Evolutionary conservation across 352 stramenopile genomes (phyloP).

Genomic region (Globisporangium echinulatum): DNA sequence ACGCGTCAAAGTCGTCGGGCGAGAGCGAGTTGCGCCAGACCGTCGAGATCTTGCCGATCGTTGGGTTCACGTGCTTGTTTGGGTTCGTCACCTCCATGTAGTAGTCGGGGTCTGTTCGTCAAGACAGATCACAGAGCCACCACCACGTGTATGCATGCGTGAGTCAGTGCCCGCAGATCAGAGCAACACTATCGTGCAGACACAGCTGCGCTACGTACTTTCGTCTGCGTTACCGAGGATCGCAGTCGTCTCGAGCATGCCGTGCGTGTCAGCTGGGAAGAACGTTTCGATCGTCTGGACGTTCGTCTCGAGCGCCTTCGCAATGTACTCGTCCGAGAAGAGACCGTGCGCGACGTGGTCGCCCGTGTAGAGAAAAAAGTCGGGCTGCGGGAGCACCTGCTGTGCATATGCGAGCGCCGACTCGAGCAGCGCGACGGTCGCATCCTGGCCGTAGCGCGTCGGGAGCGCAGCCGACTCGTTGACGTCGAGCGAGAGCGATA

Average conservation of each 20-base stretch:
- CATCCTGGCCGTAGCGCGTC: conserved; percentile 47
- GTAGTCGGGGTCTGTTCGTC: conserved; percentile 49
- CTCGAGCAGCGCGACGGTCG: conserved; percentile 50
- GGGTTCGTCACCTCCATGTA: conserved; percentile 71
- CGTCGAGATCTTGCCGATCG: conserved; percentile 43
- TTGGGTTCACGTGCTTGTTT: conserved; percentile 37
- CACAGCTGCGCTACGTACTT: conserved; percentile 23
- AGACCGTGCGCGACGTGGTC: conserved; percentile 65
- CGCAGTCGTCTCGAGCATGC: conserved; percentile 47
- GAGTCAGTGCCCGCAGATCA: too few species aligned
- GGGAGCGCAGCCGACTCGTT: conserved; percentile 28
- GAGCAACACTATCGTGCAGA: too few species aligned
- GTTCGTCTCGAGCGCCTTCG: conserved; percentile 55
- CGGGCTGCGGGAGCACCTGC: conserved; percentile 41
- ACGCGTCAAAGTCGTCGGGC: conserved; percentile 36
- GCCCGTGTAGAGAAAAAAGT: conserved; percentile 79
- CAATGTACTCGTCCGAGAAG: conserved; percentile 57
- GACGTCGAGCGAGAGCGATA: conserved; percentile 37
- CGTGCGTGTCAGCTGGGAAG: conserved; percentile 30
- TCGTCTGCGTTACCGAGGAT: conserved; percentile 78
- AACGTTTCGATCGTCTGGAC: conserved; percentile 64
- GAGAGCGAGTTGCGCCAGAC: conserved; percentile 54
- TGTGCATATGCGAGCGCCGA: conserved; percentile 62
- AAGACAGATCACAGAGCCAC: background rate
- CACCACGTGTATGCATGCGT: too few species aligned